Percentiles rank a stretch among this genome's conserved stretches.
These are phyloP conservation scores for Petasospora fabianii DNA, from an alignment of 1,139 yeast genomes.

Conservation along the genomic window DNA sequence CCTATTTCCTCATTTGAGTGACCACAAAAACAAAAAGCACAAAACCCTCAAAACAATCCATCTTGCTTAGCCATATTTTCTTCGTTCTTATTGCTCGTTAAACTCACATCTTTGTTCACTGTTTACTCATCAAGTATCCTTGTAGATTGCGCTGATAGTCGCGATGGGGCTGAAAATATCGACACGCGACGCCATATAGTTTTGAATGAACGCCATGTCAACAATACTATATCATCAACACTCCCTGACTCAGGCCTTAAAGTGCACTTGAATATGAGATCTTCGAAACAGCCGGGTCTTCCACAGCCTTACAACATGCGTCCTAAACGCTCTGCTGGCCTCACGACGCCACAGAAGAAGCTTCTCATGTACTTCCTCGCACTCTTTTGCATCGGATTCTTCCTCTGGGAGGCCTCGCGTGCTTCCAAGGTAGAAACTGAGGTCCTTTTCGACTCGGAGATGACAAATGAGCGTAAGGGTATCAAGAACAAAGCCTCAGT, in stretches of 20 bases:
- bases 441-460: slow-evolving; percentile 13
- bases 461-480: not conserved
- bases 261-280: slow-evolving; percentile 1
- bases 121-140: no score
- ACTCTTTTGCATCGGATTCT: slow-evolving; percentile 29
- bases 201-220: no score
- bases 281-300: slow-evolving; percentile 20
- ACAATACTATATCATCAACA: no score
- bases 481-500: not conserved
- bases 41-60: no score
- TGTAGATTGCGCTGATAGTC: no score
- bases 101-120: no score
- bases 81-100: not conserved
- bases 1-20: slow-evolving; percentile 19
- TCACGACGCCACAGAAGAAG: slow-evolving; percentile 45
- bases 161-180: no score
- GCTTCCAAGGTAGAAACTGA: slow-evolving; percentile 20
- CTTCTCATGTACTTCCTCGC: slow-evolving; percentile 34
- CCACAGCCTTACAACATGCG: slow-evolving; percentile 27
- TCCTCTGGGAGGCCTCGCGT: slow-evolving; percentile 29
- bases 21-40: no score
- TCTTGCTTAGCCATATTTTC: not conserved
- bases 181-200: no score
- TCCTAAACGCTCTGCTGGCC: slow-evolving; percentile 18
- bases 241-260: no score